Percentiles rank a stretch among this genome's conserved stretches.
These are phyloP conservation scores for Fusarium sp. DNA, from an alignment of 2,329 filamentous ascomycete species.

Conservation along the genomic window DNA sequence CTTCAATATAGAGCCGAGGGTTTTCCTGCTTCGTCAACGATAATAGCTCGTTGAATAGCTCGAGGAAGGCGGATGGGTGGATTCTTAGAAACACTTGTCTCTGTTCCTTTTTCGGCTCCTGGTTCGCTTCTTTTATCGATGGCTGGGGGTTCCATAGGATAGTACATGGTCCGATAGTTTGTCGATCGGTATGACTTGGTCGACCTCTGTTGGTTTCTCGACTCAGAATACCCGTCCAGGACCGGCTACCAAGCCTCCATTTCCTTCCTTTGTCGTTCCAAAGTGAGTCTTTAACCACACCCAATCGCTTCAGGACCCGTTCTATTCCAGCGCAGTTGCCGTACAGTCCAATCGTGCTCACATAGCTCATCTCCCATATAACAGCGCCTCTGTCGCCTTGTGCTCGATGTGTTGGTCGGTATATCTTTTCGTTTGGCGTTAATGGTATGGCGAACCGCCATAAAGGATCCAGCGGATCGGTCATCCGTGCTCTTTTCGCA, in stretches of 20 bases:
- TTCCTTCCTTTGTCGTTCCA: slow-evolving; percentile 77
- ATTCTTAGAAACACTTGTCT: slow-evolving; percentile 77
- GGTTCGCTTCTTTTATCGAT: slow-evolving; percentile 46
- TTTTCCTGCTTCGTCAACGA: slow-evolving; percentile 71
- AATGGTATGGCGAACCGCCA: slow-evolving; percentile 93
- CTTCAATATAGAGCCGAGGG: slow-evolving; percentile 75
- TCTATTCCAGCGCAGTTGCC: slow-evolving; percentile 76
- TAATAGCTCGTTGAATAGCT: slow-evolving; percentile 76
- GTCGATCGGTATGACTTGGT: slow-evolving; percentile 49
- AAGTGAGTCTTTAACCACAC: slow-evolving; percentile 71
- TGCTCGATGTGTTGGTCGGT: slow-evolving; percentile 88
- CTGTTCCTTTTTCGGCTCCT: slow-evolving; percentile 47
- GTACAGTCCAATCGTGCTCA: slow-evolving; percentile 86
- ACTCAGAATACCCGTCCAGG: slow-evolving; percentile 66
- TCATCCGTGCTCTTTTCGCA: slow-evolving; percentile 92
- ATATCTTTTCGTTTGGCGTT: slow-evolving; percentile 90
- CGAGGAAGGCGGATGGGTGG: slow-evolving; percentile 85
- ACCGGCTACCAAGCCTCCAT: slow-evolving; percentile 74
- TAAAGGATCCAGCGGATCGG: slow-evolving; percentile 80
- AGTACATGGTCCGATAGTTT: slow-evolving; percentile 79
- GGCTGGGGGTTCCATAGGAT: slow-evolving; percentile 79
- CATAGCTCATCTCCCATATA: slow-evolving; percentile 95
- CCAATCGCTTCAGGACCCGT: slow-evolving; percentile 76
- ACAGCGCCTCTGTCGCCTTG: slow-evolving; percentile 82
- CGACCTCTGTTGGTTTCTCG: slow-evolving; percentile 67